Evolutionary conservation across 139 green algal genomes (phyloP), one percentile per base, ranked within the genome.

Genomic region (Coelastrella sp.): DNA sequence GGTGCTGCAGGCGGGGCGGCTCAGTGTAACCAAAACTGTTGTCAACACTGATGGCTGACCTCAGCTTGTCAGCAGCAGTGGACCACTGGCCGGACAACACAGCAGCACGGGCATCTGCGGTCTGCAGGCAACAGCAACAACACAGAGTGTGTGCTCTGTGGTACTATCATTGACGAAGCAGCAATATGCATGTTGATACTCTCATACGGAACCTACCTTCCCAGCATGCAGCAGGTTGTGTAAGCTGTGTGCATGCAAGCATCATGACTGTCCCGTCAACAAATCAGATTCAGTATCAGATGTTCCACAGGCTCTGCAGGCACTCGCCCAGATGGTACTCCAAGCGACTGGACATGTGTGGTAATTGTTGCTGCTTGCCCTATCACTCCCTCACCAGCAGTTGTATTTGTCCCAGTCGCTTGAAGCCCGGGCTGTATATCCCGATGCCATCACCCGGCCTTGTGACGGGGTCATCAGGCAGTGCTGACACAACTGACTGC

Each of bases 1-100:
- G 94, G 83, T 94, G 93, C 54, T 90, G 90, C 82, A 93, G 73
- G 5, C 94, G 92, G 11, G 94, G 93, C 5, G 94, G 94, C 92
- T 96, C 92, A 57, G 74, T 88, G 88, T 96, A 96, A 20, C 90
- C 92, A 22, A 88, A 47, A 20, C 23, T 59, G 22, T 58, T 71
- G 23, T 88, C 83, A 54, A 79, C 64, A 47, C 32, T 47, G 32
- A 47, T 47, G 32, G 32, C 32, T 47, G 32, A 47, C 32, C 32
- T 47, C 32, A 90, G 86, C 74, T 76, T 47, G 32, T 64, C 5
- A 14, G 83, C 83, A 68, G 83, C 83, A 59, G 83, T 14, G 5
- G 23, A 64, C 83, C 20, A 68, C 5, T 80, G 10, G 17, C 68
- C 23, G 17, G 64, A 11, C 0, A 87, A 64, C 47, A 77, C 81